These are phyloP conservation scores for Przewalskia tangutica DNA, from an alignment of 257 asterid species.

Conservation along the genomic window DNA sequence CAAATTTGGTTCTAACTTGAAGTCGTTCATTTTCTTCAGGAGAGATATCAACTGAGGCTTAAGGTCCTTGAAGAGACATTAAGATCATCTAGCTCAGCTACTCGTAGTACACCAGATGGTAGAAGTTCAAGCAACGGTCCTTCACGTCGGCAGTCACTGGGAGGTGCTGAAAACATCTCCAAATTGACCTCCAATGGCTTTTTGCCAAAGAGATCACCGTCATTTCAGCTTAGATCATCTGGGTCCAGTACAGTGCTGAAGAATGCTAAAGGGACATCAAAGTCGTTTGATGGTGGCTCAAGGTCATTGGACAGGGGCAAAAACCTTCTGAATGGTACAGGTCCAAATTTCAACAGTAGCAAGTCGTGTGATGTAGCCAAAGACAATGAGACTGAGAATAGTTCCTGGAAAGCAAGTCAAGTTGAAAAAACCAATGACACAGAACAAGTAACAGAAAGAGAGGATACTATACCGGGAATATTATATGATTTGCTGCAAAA, in stretches of 20 bases:
- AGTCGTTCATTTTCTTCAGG: constrained; percentile 31
- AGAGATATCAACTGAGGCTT: constrained; percentile 67
- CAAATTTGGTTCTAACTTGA: neutral
- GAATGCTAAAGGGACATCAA: constrained; percentile 94
- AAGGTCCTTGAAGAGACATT: constrained; percentile 84
- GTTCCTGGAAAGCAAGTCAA: constrained; percentile 57
- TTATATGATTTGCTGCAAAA: constrained; percentile 74
- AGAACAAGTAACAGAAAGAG: constrained; percentile 48
- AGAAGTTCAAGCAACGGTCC: constrained; percentile 69
- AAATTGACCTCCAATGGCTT: constrained; percentile 76
- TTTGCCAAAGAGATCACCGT: constrained; percentile 84
- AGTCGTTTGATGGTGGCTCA: constrained; percentile 95
- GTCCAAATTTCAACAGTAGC: constrained; percentile 79
- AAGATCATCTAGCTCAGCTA: constrained; percentile 53
- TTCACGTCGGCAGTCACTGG: constrained; percentile 87
- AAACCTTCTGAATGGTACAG: constrained; percentile 74
- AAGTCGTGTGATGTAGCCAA: constrained; percentile 84
- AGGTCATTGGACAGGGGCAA: constrained; percentile 74
- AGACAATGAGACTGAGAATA: constrained; percentile 51
- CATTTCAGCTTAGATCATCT: constrained; percentile 79
- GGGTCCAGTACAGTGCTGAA: constrained; percentile 76
- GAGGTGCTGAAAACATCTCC: constrained; percentile 85
- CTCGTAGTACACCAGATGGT: constrained; percentile 56
- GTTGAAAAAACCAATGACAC: constrained; percentile 52
- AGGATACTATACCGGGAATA: constrained; percentile 72